These are phyloP conservation scores for Yamadazyma atlantica DNA, from an alignment of 1,139 yeast genomes.

Conservation along the genomic window DNA sequence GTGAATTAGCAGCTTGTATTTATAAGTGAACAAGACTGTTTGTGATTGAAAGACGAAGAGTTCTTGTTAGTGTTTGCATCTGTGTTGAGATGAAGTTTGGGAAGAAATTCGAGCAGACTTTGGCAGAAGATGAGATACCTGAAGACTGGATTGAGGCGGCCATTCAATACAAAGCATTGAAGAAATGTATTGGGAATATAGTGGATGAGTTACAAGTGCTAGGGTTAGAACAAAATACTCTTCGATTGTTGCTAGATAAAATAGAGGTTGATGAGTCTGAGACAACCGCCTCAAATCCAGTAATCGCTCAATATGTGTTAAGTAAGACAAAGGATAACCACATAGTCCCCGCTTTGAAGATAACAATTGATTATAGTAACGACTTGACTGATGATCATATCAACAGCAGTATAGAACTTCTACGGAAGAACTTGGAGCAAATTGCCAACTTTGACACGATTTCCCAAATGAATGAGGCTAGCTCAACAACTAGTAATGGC, in stretches of 20 bases:
- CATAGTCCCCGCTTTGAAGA: slow-evolving; percentile 39
- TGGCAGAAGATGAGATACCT: slow-evolving; percentile 62
- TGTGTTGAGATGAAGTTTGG: slow-evolving; percentile 85
- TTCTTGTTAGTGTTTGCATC: too few species aligned
- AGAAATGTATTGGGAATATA: slow-evolving; percentile 62
- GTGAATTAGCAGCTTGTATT: too few species aligned
- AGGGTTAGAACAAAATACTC: slow-evolving; percentile 52
- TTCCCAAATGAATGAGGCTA: not conserved
- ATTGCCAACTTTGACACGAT: slow-evolving; percentile 19
- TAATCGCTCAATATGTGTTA: slow-evolving; percentile 43
- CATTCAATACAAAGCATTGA: slow-evolving; percentile 68
- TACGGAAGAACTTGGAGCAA: slow-evolving; percentile 32
- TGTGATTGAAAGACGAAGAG: not conserved
- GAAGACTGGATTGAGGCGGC: slow-evolving; percentile 69
- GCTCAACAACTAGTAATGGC: not conserved
- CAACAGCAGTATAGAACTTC: slow-evolving; percentile 29
- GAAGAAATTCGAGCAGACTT: slow-evolving; percentile 62
- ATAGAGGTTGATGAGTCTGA: slow-evolving; percentile 35
- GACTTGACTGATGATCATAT: slow-evolving; percentile 39
- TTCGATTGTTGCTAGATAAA: slow-evolving; percentile 42
- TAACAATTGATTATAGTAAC: slow-evolving; percentile 34
- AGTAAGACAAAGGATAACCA: slow-evolving; percentile 25
- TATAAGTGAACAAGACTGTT: not conserved
- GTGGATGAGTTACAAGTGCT: slow-evolving; percentile 56
- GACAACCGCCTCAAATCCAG: slow-evolving; percentile 35